Conservation (phyloP, 2,329 filamentous ascomycete genomes). For the Rachicladosporium sp. region DNA sequence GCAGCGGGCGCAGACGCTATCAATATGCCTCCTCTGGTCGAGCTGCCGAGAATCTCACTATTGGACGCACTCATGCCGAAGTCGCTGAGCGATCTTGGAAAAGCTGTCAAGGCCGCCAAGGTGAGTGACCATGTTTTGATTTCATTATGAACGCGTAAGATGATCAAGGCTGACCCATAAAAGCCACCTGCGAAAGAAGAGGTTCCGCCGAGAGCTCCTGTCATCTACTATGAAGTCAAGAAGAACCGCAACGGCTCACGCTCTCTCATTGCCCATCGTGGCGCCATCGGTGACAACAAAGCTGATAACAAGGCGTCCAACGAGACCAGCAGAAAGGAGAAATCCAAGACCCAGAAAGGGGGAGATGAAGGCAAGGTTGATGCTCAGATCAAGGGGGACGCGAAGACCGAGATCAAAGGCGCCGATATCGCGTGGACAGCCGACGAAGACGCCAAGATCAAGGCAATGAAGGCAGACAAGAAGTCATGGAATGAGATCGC, state of each 20-base stretch:
- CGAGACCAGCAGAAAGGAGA: too few relatives aligned
- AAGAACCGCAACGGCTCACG: conserved; percentile 15
- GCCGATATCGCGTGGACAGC: conserved; percentile 17
- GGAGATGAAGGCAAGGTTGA: too few relatives aligned
- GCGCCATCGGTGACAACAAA: conserved; percentile 2
- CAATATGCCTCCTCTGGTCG: conserved; percentile 13
- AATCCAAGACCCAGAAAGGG: not conserved
- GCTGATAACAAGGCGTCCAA: not conserved
- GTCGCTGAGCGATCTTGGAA: not conserved
- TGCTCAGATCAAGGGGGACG: too few relatives aligned
- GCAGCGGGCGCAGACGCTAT: conserved; percentile 14
- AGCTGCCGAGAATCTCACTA: conserved; percentile 18
- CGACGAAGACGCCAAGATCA: conserved; percentile 30
- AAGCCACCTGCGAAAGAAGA: too few relatives aligned
- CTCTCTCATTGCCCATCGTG: conserved; percentile 15
- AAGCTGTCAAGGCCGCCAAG: too few relatives aligned
- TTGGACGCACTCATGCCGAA: conserved; percentile 20
- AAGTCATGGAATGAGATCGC: conserved; percentile 23
- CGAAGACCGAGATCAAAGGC: too few relatives aligned
- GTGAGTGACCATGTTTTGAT: too few relatives aligned
- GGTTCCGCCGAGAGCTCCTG: conserved; percentile 3
- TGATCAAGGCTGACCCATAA: too few relatives aligned
- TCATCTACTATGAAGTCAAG: conserved; percentile 16
- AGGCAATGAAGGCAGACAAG: conserved; percentile 23
- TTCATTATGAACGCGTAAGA: too few relatives aligned